Percentiles rank a stretch among this genome's conserved stretches.
phyloP scores from a whole-genome alignment of 257 asterid species.

The Apocynum venetum region DNA sequence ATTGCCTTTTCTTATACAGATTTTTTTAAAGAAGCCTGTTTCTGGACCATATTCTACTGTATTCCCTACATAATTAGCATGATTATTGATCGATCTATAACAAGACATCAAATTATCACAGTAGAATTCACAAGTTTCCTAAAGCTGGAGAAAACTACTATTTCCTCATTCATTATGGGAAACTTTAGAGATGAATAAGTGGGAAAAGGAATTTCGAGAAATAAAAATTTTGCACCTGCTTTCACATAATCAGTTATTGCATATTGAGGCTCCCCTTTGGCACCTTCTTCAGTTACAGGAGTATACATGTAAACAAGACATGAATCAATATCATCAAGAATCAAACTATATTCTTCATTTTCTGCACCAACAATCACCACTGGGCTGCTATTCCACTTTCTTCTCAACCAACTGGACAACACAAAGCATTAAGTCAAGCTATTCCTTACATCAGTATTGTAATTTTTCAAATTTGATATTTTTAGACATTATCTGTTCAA shows the following conservation, averaged over 20 bases:
- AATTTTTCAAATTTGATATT: neutral
- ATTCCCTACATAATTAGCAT: neutral
- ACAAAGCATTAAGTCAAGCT: conserved; percentile 19
- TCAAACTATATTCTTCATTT: conserved; percentile 73
- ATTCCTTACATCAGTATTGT: conserved; percentile 6
- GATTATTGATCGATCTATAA: neutral
- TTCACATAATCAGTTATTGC: conserved; percentile 89
- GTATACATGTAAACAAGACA: conserved; percentile 96
- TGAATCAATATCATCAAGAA: conserved; percentile 75
- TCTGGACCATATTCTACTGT: neutral
- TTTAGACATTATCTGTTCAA: conserved; percentile 5
- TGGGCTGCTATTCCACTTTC: conserved; percentile 89
- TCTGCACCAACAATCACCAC: conserved; percentile 88
- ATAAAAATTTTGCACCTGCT: conserved; percentile 53
- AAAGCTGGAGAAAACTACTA: neutral
- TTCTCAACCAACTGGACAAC: conserved; percentile 76
- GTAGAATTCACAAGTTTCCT: neutral
- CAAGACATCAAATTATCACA: neutral
- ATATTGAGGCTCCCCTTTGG: conserved; percentile 97
- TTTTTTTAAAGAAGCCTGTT: neutral
- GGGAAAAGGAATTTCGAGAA: neutral
- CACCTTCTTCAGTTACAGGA: conserved; percentile 90
- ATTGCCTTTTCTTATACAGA: neutral
- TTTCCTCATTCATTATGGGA: neutral
- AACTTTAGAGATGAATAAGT: neutral